Base-by-base conservation (phyloP, 805 yeast genomes). In the Wickerhamomyces hampshirensis region DNA sequence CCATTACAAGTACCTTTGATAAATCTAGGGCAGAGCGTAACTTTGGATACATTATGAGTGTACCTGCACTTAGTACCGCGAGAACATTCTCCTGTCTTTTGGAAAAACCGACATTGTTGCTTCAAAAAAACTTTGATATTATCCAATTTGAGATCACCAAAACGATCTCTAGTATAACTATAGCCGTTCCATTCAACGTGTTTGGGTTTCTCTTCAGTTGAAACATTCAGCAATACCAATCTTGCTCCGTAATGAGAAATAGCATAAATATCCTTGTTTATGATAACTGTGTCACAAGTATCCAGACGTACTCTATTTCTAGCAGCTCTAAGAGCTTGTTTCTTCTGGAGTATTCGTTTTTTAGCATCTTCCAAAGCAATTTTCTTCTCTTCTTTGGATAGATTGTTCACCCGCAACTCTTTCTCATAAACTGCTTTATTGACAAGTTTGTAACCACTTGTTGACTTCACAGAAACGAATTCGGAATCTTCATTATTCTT, bases 11-110 rank as follows among this genome's bases (percentile, higher is more conserved):
- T 56, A 4, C 71, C 74, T 26, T 59, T 58, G 30, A 77, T 58
- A 35, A 55, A 69, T 9, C 63, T 59, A 17, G 68, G 66, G 54
- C 94, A 84, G 5, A 82, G 53, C 5, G 79, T 69, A 15, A 77
- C 63, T 31, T 68, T 76, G 5, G 60, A 43, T 16, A 63, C 57
- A 32, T 71, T 69, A 51, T 84, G 93, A 5, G 53, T 51, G 48
- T 68, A 80, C 17, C 61, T 62, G 53, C 93, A 84, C 5, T 51
- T 40, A 15, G 61, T 51, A 14, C 75, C 76, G 43, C 72, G 70
- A 33, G 61, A 59, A 51, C 93, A 80, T 23, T 41, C 37, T 15
- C 59, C 56, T 3, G 56, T 46, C 30, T 44, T 53, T 27, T 52
- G 53, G 35, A 40, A 55, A 30, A 40, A 55, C 3, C 57, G 51